These are phyloP conservation scores for Heterobasidion occidentale DNA, from an alignment of 1,284 basidiomycete species.

Conservation along the genomic window DNA sequence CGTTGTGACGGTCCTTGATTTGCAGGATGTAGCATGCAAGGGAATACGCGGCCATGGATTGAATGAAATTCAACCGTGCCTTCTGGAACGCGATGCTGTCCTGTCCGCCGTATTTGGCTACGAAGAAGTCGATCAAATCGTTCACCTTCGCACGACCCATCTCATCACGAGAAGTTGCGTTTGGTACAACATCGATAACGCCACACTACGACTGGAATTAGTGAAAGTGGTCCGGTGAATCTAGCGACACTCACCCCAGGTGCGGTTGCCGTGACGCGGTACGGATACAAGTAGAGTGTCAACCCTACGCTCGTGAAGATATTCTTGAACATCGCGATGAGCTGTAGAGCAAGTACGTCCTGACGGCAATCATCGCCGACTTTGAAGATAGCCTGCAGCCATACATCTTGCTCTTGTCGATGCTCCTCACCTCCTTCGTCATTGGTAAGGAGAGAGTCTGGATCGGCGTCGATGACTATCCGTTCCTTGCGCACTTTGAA, in stretches of 20 bases:
- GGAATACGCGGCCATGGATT: conserved; percentile 99
- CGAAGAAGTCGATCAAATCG: conserved; percentile 90
- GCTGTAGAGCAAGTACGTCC: conserved; percentile 92
- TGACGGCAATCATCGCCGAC: conserved; percentile 99
- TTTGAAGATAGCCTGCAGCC: conserved; percentile 99
- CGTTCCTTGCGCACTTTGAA: conserved; percentile 93
- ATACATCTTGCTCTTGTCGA: conserved; percentile 77
- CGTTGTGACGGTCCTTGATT: conserved; percentile 97
- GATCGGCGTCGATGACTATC: conserved; percentile 51
- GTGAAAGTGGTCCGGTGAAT: conserved; percentile 1
- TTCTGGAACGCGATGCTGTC: conserved; percentile 89
- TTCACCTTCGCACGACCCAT: conserved; percentile 99
- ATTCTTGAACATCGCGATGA: conserved; percentile 99
- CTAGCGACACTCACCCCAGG: conserved; percentile 67
- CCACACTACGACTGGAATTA: conserved; percentile 61
- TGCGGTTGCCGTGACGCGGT: conserved; percentile 94
- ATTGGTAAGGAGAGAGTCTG: conserved; percentile 62
- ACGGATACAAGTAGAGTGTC: conserved; percentile 91
- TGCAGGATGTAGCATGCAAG: conserved; percentile 98
- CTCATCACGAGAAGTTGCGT: conserved; percentile 97
- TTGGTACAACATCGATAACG: conserved; percentile 98
- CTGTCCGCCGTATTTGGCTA: conserved; percentile 88
- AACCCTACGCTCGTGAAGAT: conserved; percentile 88
- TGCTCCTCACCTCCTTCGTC: conserved; percentile 50
- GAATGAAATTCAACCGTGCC: conserved; percentile 94